These are phyloP conservation scores for Hymenoscyphus fructigenus DNA, from an alignment of 2,329 filamentous ascomycete species.

Conservation along the genomic window DNA sequence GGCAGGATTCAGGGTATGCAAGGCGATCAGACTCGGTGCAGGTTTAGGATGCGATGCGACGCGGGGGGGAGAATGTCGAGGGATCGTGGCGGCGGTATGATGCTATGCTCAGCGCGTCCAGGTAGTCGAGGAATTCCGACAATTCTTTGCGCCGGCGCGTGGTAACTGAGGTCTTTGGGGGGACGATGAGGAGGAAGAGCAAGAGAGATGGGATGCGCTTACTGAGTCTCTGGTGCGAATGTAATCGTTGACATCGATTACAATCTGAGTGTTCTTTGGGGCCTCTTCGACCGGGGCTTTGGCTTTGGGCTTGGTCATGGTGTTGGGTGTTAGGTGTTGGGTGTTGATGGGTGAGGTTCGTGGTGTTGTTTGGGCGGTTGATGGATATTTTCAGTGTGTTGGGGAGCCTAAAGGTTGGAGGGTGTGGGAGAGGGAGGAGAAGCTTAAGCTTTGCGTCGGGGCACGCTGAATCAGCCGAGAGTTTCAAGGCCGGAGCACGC, in stretches of 20 bases:
- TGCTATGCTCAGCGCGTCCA: neutral
- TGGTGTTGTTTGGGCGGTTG: constrained; percentile 32
- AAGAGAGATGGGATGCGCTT: constrained; percentile 32
- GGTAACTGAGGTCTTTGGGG: neutral
- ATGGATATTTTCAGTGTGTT: constrained; percentile 23
- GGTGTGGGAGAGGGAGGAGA: constrained; percentile 4
- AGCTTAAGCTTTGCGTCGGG: neutral
- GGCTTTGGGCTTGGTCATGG: constrained; percentile 40
- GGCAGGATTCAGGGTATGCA: constrained; percentile 13
- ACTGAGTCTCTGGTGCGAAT: constrained; percentile 79
- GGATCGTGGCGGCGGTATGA: neutral
- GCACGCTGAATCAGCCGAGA: constrained; percentile 1
- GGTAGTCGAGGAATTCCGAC: neutral
- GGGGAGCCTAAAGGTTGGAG: constrained; percentile 6
- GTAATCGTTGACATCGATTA: constrained; percentile 72
- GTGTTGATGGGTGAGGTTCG: constrained; percentile 21
- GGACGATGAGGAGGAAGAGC: constrained; percentile 14
- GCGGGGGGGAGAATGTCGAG: constrained; percentile 2
- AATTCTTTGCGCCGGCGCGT: neutral
- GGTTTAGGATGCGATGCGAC: neutral
- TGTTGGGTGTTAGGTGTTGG: constrained; percentile 20
- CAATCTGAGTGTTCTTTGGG: constrained; percentile 28
- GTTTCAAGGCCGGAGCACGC: too few relatives aligned
- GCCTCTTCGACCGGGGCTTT: constrained; percentile 40
- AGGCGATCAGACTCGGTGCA: constrained; percentile 5